Base-by-base conservation (phyloP, 1,284 basidiomycete genomes). In the Sanghuangporus weigelae region DNA sequence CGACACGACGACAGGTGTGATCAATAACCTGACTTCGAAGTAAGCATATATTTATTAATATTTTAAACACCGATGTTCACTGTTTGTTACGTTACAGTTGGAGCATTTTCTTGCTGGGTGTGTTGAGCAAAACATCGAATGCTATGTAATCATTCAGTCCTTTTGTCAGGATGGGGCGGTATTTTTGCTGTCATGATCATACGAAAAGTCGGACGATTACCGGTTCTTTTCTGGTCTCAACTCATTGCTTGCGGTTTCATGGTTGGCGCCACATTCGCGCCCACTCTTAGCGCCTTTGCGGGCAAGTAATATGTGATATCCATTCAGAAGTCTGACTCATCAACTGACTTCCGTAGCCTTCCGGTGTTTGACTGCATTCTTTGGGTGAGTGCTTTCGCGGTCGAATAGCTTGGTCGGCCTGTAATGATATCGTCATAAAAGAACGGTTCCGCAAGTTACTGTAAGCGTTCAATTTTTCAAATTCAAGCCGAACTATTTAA, bases 301-400 rank as follows among this genome's bases (percentile, higher is more conserved):
- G 82, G 82, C 80, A 62, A 54, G 73, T 54, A 6, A 36, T n/a
- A 16, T 54, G 1, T 54, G 31, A 19, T 16, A 7, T 21, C 53
- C 12, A 31, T 58, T 35, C 57, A 26, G 55, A 53, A 40, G 21
- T 50, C 56, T 49, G 42, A 60, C 48, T 58, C 10, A 40, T 38
- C 62, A 23, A 16, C 19, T 51, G 48, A 40, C 68, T 68, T 49
- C 64, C 23, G 38, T 71, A 82, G 89, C 82, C 0, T 88, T 89
- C 84, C 79, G 89, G 49, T 90, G 88, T 66, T 73, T 91, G 59
- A 87, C 81, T 6, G 86, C 78, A 3, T 84, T 91, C 71, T 91
- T 92, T 68, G 84, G 80, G 81, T 89, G 76, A 54, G 78, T 68
- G 56, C 35, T 16, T 49, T 49, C 7, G 48, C 6, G 16, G 10